Percentiles rank a stretch among this genome's conserved stretches.
phyloP scores from a whole-genome alignment of 176 grass and related monocot species.

The Juncus effusus region DNA sequence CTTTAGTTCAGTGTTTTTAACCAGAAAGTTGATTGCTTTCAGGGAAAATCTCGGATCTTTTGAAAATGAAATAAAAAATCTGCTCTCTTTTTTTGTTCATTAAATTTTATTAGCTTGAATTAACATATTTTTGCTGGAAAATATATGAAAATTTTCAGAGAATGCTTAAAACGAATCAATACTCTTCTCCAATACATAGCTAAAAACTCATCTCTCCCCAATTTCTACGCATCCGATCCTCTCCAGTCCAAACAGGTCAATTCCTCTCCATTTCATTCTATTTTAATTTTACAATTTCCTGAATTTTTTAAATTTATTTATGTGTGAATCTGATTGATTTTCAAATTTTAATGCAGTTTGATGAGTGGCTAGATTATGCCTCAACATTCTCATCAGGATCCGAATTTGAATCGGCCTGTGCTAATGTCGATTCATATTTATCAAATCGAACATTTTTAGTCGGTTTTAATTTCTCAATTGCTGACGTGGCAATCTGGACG shows the following conservation, averaged over 20 bases:
- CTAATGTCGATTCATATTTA: conserved; percentile 59
- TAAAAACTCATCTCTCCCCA: conserved; percentile 42
- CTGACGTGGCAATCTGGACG: conserved; percentile 73
- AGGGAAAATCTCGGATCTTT: neutral
- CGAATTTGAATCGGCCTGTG: conserved; percentile 68
- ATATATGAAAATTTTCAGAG: conserved; percentile 41
- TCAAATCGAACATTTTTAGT: conserved; percentile 65
- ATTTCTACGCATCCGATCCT: conserved; percentile 56
- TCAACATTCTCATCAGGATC: conserved; percentile 55
- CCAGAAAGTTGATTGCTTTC: neutral
- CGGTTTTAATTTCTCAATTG: conserved; percentile 59
- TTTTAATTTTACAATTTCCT: neutral
- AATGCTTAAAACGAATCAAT: conserved; percentile 57
- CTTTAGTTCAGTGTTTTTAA: conserved; percentile 4
- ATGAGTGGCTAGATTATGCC: conserved; percentile 77
- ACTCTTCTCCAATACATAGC: conserved; percentile 60
- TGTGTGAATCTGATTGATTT: conserved; percentile 15
- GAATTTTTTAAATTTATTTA: neutral
- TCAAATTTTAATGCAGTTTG: conserved; percentile 50
- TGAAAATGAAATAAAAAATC: too few species aligned
- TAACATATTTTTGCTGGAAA: conserved; percentile 7
- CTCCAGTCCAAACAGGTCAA: conserved; percentile 61
- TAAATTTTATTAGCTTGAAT: neutral
- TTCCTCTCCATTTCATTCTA: conserved; percentile 16
- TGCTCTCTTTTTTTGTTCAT: neutral